A percentile compares a stretch with the other conserved stretches of the same genome.
phyloP scores from a whole-genome alignment of 805 yeast genomes.

The Starmerella bombicola region DNA sequence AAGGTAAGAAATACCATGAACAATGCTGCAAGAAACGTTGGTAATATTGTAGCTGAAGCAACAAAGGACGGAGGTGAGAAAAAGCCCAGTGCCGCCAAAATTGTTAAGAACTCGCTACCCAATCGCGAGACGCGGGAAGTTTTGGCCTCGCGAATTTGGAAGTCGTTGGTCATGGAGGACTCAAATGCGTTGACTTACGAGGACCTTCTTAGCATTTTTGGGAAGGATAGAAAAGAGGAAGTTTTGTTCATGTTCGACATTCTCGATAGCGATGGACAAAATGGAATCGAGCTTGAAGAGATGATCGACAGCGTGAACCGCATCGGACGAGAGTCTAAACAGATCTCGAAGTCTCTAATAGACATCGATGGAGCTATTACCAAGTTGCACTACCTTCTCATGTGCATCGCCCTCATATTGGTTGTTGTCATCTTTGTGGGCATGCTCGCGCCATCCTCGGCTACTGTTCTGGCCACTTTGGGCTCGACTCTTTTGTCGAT shows the following conservation, averaged over 20 bases:
- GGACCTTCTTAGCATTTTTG: slow-evolving; percentile 29
- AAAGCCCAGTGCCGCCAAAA: slow-evolving; percentile 17
- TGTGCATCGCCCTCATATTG: slow-evolving; percentile 27
- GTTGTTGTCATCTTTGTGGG: slow-evolving; percentile 32
- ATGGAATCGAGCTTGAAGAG: slow-evolving; percentile 30
- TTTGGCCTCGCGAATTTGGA: slow-evolving; percentile 33
- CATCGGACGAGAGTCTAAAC: slow-evolving; percentile 28
- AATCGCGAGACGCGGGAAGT: slow-evolving; percentile 23
- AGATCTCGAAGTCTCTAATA: slow-evolving; percentile 29
- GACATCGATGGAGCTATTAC: slow-evolving; percentile 33
- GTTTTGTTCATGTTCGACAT: slow-evolving; percentile 27
- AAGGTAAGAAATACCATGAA: slow-evolving; percentile 24
- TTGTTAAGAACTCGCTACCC: slow-evolving; percentile 28
- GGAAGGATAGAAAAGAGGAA: slow-evolving; percentile 25
- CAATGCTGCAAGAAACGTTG: slow-evolving; percentile 22
- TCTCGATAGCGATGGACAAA: slow-evolving; percentile 30
- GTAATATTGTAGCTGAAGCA: slow-evolving; percentile 17
- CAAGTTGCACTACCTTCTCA: slow-evolving; percentile 30
- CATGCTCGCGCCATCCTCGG: slow-evolving; percentile 32
- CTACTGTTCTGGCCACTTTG: slow-evolving; percentile 32
- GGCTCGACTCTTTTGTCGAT: slow-evolving; percentile 32
- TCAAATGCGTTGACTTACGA: slow-evolving; percentile 26
- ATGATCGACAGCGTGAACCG: slow-evolving; percentile 27
- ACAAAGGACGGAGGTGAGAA: slow-evolving; percentile 17
- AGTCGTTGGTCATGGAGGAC: slow-evolving; percentile 32